phyloP scores from a whole-genome alignment of 1,139 yeast genomes.

The Petasospora rhodanensis region DNA sequence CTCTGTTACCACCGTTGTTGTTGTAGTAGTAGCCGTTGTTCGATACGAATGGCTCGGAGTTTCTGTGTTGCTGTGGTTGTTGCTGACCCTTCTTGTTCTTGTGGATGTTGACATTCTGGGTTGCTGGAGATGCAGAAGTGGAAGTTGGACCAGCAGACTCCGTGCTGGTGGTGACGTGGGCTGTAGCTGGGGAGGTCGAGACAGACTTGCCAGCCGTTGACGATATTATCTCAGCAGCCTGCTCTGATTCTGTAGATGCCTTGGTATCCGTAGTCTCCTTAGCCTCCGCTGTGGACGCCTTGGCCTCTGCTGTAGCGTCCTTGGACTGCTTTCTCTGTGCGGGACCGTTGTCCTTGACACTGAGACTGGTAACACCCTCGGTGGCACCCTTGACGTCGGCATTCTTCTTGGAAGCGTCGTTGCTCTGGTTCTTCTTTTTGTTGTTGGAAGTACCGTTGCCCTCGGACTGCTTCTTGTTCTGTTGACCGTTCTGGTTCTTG shows the following conservation, averaged over 20 bases:
- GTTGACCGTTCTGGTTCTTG: constrained; percentile 6
- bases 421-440: constrained; percentile 1
- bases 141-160: constrained; percentile 1
- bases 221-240: not conserved
- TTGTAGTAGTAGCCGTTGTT: constrained; percentile 5
- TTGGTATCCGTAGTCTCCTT: not conserved
- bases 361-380: not conserved
- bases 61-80: constrained; percentile 15
- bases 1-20: constrained; percentile 3
- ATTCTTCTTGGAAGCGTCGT: not conserved
- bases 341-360: not conserved
- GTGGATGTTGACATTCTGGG: too few species aligned
- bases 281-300: not conserved
- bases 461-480: constrained; percentile 3
- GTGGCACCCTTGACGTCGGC: not conserved
- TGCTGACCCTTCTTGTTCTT: constrained; percentile 4
- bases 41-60: constrained; percentile 19
- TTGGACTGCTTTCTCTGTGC: not conserved
- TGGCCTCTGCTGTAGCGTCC: not conserved
- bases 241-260: too few species aligned
- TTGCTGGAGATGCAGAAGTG: constrained; percentile 1
- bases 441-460: not conserved
- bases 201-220: not conserved
- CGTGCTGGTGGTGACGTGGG: too few species aligned
- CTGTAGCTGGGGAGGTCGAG: too few species aligned